Evolutionary conservation across 2,329 filamentous ascomycete species (phyloP).

Genomic region (Cordyceps cateniannulata): DNA sequence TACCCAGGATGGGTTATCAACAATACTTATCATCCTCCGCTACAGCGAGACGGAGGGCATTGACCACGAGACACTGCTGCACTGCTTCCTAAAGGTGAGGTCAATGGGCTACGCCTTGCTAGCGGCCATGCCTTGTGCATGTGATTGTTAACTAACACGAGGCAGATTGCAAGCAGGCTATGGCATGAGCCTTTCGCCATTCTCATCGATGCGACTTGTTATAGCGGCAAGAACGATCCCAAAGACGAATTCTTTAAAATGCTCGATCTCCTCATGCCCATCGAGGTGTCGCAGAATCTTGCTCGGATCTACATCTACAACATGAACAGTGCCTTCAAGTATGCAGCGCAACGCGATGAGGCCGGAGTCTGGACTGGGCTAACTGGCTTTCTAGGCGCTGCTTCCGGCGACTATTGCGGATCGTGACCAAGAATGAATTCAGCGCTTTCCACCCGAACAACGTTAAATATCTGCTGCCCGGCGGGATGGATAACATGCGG

Average conservation of each 20-base stretch:
- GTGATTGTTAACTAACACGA: not conserved
- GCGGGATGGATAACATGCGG: slow-evolving; percentile 60
- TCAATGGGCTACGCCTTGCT: not conserved
- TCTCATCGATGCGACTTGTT: slow-evolving; percentile 64
- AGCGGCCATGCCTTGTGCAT: not conserved
- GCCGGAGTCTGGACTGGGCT: not conserved
- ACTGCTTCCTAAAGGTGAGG: slow-evolving; percentile 59
- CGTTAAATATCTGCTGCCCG: slow-evolving; percentile 59
- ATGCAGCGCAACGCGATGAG: slow-evolving; percentile 16
- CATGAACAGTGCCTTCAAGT: slow-evolving; percentile 65
- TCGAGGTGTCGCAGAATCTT: slow-evolving; percentile 53
- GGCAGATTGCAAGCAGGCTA: slow-evolving; percentile 59
- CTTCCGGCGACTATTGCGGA: slow-evolving; percentile 56
- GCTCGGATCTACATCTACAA: slow-evolving; percentile 63
- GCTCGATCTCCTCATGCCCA: slow-evolving; percentile 55
- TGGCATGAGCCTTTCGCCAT: slow-evolving; percentile 65
- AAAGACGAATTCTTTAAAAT: slow-evolving; percentile 60
- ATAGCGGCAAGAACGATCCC: slow-evolving; percentile 60
- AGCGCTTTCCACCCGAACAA: slow-evolving; percentile 58
- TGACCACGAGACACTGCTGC: slow-evolving; percentile 59
- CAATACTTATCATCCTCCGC: slow-evolving; percentile 62
- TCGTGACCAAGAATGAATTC: slow-evolving; percentile 53
- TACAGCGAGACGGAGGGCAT: slow-evolving; percentile 60
- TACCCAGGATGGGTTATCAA: slow-evolving; percentile 55
- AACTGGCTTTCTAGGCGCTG: slow-evolving; percentile 41